Base-by-base conservation (phyloP, 164 flowering plant genomes). In the Akebia trifoliata region DNA sequence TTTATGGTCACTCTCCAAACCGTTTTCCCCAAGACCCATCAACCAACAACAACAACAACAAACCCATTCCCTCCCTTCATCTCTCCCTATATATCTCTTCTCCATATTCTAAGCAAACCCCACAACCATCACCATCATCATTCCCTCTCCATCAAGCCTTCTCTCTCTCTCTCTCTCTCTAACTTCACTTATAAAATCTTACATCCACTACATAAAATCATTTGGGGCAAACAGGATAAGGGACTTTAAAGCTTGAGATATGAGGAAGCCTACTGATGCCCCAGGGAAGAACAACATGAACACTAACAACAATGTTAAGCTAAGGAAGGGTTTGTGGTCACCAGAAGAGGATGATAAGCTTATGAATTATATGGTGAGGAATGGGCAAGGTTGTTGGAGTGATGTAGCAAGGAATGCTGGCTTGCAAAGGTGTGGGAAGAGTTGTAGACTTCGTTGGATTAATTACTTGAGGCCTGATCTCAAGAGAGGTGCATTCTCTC, bases 371-470 rank as follows among this genome's bases (percentile, higher is more conserved):
- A 84, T 82, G 91, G 17, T 80, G 38, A 74, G 60, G 20, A 80
- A 80, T 63, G 91, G 91, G 10, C 87, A 84, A 50, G 91, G 87
- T 0, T 82, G 91, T 53, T 84, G 91, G 91, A 82, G 84, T 55
- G 91, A 84, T 25, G 81, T 84, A 43, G 90, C 90, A 6, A 46
- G 79, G 50, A 82, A 84, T 69, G 87, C 90, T 6, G 90, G 86
- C 12, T 62, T 84, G 43, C 82, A 70, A 63, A 72, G 90, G 44
- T 80, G 90, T 54, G 90, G 90, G 15, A 85, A 85, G 67, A 85
- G 91, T 56, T 85, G 91, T 40, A 78, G 91, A 8, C 87, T 82
- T 30, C 85, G 91, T n/a, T 85, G 91, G 91, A 85, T 85, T 44
- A 82, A 82, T 54, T 82, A 84, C 66, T 44, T 84, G 60, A 64